Evolutionary conservation across 805 yeast species (phyloP).

Genomic region (Myxozyma neotropica): DNA sequence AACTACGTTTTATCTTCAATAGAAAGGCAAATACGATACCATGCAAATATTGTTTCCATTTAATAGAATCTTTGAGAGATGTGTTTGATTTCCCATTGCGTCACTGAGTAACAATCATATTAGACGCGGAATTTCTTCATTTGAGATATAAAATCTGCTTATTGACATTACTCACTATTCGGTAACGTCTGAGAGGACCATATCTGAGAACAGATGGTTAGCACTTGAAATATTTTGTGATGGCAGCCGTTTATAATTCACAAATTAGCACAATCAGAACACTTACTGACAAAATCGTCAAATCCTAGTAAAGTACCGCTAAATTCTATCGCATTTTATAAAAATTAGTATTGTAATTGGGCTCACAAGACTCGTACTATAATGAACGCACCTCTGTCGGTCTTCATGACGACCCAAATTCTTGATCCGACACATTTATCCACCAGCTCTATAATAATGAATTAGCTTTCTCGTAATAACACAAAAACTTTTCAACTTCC

Average conservation of each 20-base stretch:
- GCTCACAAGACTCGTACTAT: not conserved
- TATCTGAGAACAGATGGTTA: slow-evolving; percentile 43
- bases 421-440: slow-evolving; percentile 83
- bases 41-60: slow-evolving; percentile 48
- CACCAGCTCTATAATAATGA: slow-evolving; percentile 70
- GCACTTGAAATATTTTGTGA: not conserved
- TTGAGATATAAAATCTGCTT: too few species aligned
- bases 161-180: slow-evolving; percentile 48
- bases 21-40: slow-evolving; percentile 35
- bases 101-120: slow-evolving; percentile 39
- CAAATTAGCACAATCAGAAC: too few species aligned
- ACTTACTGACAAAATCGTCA: slow-evolving; percentile 82
- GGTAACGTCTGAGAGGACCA: slow-evolving; percentile 79
- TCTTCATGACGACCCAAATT: slow-evolving; percentile 70
- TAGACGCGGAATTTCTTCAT: too few species aligned
- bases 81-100: slow-evolving; percentile 49
- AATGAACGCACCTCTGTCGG: slow-evolving; percentile 46
- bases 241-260: too few species aligned
- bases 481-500: not conserved
- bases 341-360: not conserved
- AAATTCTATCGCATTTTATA: slow-evolving; percentile 58
- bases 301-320: slow-evolving; percentile 88
- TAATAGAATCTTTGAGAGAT: slow-evolving; percentile 46
- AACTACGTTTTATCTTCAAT: not conserved
- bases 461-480: not conserved